Evolutionary conservation across 2,329 filamentous ascomycete species (phyloP).

Genomic region (Alternaria infectoria): DNA sequence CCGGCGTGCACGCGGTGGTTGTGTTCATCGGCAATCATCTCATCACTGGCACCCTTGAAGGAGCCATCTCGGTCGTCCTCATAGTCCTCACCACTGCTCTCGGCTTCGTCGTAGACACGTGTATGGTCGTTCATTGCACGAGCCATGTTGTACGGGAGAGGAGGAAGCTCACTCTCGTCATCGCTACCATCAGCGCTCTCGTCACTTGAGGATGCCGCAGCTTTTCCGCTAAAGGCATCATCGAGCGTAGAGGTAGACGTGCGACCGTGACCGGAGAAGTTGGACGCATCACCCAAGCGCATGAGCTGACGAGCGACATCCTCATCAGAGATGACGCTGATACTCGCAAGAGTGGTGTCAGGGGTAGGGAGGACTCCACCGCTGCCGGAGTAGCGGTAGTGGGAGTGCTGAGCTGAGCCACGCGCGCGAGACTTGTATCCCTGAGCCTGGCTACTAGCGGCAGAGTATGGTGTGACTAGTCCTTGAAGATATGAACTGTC

Average conservation of each 20-base stretch:
- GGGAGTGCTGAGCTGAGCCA: slow-evolving; percentile 46
- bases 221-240: slow-evolving; percentile 89
- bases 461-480: slow-evolving; percentile 45
- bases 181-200: slow-evolving; percentile 76
- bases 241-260: slow-evolving; percentile 93
- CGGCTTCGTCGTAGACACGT: slow-evolving; percentile 57
- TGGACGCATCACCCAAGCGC: slow-evolving; percentile 91
- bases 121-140: slow-evolving; percentile 23
- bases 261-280: slow-evolving; percentile 83
- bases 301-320: slow-evolving; percentile 97
- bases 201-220: slow-evolving; percentile 58
- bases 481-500: slow-evolving; percentile 47
- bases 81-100: slow-evolving; percentile 67
- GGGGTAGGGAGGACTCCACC: slow-evolving; percentile 82
- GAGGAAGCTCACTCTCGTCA: slow-evolving; percentile 57
- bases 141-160: slow-evolving; percentile 37
- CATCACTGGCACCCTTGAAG: slow-evolving; percentile 63
- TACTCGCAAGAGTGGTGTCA: slow-evolving; percentile 84
- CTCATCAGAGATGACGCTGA: slow-evolving; percentile 94
- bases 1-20: slow-evolving; percentile 52
- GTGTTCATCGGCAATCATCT: slow-evolving; percentile 47
- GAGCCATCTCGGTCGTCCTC: slow-evolving; percentile 59
- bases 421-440: slow-evolving; percentile 46
- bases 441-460: slow-evolving; percentile 39
- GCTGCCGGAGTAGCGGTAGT: slow-evolving; percentile 52